phyloP scores from a whole-genome alignment of 2,329 filamentous ascomycete species.

The Fusarium citri region DNA sequence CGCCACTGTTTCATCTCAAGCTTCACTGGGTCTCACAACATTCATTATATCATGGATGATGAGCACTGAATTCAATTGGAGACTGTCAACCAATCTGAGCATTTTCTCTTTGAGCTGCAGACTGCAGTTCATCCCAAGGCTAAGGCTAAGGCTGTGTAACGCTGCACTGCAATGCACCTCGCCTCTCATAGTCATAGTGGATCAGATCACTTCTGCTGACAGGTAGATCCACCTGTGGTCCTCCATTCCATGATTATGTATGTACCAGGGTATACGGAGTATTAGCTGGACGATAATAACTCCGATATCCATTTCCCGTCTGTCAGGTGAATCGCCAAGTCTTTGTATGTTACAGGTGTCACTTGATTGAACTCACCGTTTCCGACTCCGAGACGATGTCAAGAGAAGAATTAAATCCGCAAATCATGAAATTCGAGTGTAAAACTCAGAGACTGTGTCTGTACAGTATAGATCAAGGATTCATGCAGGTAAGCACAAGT shows the following conservation, averaged over 20 bases:
- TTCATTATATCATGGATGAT: conserved; percentile 1
- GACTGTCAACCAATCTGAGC: not conserved
- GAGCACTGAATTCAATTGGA: not conserved
- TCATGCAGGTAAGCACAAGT: not conserved
- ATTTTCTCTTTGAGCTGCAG: not conserved
- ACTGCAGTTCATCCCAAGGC: not conserved
- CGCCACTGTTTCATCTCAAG: conserved; percentile 14
- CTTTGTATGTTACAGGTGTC: not conserved
- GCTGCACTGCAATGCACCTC: conserved; percentile 16
- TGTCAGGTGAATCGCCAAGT: not conserved
- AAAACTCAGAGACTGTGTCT: not conserved
- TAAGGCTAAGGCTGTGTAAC: conserved; percentile 18
- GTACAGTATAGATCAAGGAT: not conserved
- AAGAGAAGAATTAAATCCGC: not conserved
- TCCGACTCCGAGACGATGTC: not conserved
- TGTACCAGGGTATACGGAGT: not conserved
- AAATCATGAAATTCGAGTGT: not conserved
- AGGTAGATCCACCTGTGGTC: not conserved
- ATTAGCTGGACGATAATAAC: not conserved
- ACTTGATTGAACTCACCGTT: not conserved
- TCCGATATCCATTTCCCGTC: not conserved
- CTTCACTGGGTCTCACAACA: not conserved
- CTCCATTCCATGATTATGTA: not conserved
- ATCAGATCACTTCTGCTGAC: conserved; percentile 23
- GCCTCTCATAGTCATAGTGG: conserved; percentile 22